Base-by-base conservation (phyloP, 306 rosid species). In the Trichosanthes cucumerina region DNA sequence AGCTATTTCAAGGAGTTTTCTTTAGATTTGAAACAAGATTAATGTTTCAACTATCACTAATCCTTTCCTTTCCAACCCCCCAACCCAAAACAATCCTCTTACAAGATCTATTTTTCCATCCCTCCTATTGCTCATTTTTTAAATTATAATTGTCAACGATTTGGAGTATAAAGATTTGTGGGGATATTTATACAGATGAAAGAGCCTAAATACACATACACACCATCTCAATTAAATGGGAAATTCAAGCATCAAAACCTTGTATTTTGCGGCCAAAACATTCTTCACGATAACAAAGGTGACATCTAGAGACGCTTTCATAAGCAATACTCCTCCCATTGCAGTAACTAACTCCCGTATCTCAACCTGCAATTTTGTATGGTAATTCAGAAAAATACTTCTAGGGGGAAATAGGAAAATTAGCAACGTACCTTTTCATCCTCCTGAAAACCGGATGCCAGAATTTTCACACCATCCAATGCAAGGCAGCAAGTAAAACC, bases 181-280 rank as follows among this genome's bases (percentile, higher is more conserved):
- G 6, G 23, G 28, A 38, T 65, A 7, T 64, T 34, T 9, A 8
- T 19, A 41, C 14, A 41, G 11, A 11, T 7, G 38, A 80, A 72
- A 59, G 2, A 41, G 76, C n/a, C 46, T 56, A 44, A 16, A 54
- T 60, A 38, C 60, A 69, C 56, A 6, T 70, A 24, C 23, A 44
- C 38, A 70, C 24, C 53, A 6, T 21, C 6, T 70, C 76, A 70
- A 43, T 24, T 6, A 70, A 70, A 70, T 23, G 38, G 2, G 10
- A 70, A 47, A 2, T 47, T 26, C 77, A 70, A 56, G 81, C 59
- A 68, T 60, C 85, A 33, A 82, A 81, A 89, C 98, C 97, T 92
- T 91, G 91, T 95, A 95, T 83, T 95, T 95, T 26, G 90, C 90
- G 78, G 98, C 97, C 87, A 91, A 85, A 77, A 92, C 98, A 86